A percentile compares a stretch with the other conserved stretches of the same genome.
These are phyloP conservation scores for Chiua virens DNA, from an alignment of 768 basidiomycete genomes.

Conservation along the genomic window DNA sequence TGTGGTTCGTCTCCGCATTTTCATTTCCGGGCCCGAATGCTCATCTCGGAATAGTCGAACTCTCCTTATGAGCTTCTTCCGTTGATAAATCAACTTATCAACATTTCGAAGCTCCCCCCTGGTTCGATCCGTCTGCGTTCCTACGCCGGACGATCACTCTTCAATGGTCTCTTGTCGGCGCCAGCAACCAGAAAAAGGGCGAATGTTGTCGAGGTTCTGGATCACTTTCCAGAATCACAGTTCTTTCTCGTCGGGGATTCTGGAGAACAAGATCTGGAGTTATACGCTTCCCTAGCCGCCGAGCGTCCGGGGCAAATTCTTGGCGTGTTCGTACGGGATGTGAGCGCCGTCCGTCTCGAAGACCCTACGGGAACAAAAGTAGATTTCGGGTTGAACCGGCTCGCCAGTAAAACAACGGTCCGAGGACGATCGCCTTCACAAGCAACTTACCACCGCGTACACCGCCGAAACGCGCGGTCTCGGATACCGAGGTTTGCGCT, in stretches of 20 bases:
- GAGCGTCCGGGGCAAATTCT: constrained; percentile 70
- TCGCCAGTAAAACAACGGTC: constrained; percentile 4
- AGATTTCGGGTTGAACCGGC: not conserved
- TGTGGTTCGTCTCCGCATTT: constrained; percentile 56
- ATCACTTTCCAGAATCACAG: constrained; percentile 66
- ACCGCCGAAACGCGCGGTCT: constrained; percentile 16
- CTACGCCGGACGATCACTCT: constrained; percentile 80
- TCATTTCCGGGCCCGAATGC: not conserved
- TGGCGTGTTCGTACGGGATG: constrained; percentile 84
- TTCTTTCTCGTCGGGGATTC: constrained; percentile 91
- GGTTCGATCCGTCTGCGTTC: constrained; percentile 83
- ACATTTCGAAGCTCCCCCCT: constrained; percentile 63
- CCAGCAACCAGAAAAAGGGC: constrained; percentile 82
- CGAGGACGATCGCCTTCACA: constrained; percentile 7
- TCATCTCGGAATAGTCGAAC: constrained; percentile 63
- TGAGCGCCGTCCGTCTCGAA: constrained; percentile 44
- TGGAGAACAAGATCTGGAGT: constrained; percentile 93
- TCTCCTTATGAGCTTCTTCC: constrained; percentile 84
- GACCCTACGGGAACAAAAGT: constrained; percentile 59
- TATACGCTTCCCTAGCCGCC: constrained; percentile 76
- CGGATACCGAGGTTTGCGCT: constrained; percentile 19
- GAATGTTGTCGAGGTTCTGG: constrained; percentile 75
- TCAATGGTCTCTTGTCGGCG: constrained; percentile 80
- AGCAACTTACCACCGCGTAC: not conserved
- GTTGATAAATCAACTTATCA: constrained; percentile 73